Evolutionary conservation across 108 stramenopile species (phyloP).

Genomic region (Nitzschia putrida): DNA sequence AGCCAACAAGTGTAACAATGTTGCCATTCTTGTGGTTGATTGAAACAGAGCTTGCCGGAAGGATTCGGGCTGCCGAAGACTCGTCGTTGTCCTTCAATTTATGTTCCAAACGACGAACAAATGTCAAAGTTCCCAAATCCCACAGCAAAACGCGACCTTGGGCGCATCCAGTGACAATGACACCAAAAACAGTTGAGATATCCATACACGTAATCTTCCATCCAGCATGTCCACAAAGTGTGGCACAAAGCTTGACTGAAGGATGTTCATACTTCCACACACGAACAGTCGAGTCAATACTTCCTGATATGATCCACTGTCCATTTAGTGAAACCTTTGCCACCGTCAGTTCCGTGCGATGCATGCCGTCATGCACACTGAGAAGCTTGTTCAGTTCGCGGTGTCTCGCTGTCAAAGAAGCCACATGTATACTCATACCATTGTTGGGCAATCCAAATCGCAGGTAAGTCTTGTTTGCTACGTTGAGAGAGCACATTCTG

Average conservation of each 20-base stretch:
- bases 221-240: constrained; percentile 88
- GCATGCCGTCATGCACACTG: constrained; percentile 91
- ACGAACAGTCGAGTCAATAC: constrained; percentile 87
- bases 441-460: constrained; percentile 80
- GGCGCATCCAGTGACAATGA: constrained; percentile 85
- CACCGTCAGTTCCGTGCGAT: constrained; percentile 77
- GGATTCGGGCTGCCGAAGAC: constrained; percentile 24
- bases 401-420: constrained; percentile 59
- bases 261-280: constrained; percentile 83
- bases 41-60: constrained; percentile 70
- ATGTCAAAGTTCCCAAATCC: constrained; percentile 90
- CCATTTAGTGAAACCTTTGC: constrained; percentile 79
- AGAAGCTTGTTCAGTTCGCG: constrained; percentile 84
- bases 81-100: constrained; percentile 41
- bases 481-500: constrained; percentile 68
- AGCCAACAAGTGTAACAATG: constrained; percentile 80
- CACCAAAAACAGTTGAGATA: constrained; percentile 81
- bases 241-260: constrained; percentile 75
- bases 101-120: constrained; percentile 72
- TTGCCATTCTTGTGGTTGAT: constrained; percentile 91
- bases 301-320: constrained; percentile 84
- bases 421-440: constrained; percentile 84
- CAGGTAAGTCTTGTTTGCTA: constrained; percentile 73
- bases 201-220: constrained; percentile 87
- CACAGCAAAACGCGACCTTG: constrained; percentile 89